These are phyloP conservation scores for Phytophthora pini DNA, from an alignment of 352 stramenopile genomes.

Conservation along the genomic window DNA sequence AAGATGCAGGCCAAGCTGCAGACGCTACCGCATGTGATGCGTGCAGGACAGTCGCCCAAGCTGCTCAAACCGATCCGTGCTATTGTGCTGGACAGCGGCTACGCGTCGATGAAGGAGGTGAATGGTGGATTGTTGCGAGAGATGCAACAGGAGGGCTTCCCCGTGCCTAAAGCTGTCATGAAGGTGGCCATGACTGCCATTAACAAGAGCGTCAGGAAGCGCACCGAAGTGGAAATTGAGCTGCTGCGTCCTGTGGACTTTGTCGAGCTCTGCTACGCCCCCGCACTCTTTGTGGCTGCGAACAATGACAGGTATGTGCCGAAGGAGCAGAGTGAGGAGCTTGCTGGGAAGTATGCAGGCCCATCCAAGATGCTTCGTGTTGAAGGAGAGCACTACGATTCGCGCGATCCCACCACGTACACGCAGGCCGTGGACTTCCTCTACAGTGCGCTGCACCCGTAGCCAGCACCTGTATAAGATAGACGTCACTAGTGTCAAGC, in stretches of 20 bases:
- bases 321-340: constrained; percentile 68
- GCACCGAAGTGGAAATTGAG: constrained; percentile 75
- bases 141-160: constrained; percentile 78
- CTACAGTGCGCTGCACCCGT: constrained; percentile 47
- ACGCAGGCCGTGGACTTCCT: constrained; percentile 72
- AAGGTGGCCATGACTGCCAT: constrained; percentile 73
- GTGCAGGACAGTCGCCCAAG: constrained; percentile 43
- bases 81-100: constrained; percentile 78
- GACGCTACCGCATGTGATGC: constrained; percentile 59
- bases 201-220: constrained; percentile 80
- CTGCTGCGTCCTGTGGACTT: constrained; percentile 76
- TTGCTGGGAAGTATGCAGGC: constrained; percentile 68
- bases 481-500: constrained; percentile 10
- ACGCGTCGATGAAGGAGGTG: constrained; percentile 72
- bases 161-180: constrained; percentile 71
- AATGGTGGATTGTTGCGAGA: constrained; percentile 67
- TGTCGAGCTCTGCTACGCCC: constrained; percentile 69
- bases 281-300: constrained; percentile 75
- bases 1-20: constrained; percentile 64
- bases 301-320: constrained; percentile 73
- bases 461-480: constrained; percentile 20
- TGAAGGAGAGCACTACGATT: constrained; percentile 72
- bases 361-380: constrained; percentile 58
- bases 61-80: constrained; percentile 70
- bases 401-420: constrained; percentile 54